Percentiles rank a stretch among this genome's conserved stretches.
Evolutionary conservation across 75 land plant genomes (phyloP).

Genomic region (Ceratopteris richardii): DNA sequence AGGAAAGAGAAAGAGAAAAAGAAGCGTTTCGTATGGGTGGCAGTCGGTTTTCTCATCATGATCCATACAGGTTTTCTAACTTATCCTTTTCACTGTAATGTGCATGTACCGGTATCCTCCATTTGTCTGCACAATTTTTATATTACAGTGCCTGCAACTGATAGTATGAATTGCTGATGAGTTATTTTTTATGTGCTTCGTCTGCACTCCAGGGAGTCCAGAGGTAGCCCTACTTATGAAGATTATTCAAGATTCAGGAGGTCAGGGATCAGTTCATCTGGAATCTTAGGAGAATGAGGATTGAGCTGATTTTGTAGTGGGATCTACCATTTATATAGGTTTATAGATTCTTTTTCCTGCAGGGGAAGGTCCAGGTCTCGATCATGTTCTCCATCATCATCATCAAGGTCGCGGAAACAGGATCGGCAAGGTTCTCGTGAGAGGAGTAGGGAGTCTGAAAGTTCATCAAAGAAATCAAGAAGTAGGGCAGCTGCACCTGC

Average conservation of each 20-base stretch:
- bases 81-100: background rate
- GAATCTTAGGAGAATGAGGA: background rate
- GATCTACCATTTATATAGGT: too few relatives aligned
- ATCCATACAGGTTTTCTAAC: slow-evolving; percentile 75
- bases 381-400: slow-evolving; percentile 70
- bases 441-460: slow-evolving; percentile 4
- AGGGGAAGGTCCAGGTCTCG: slow-evolving; percentile 79
- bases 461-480: slow-evolving; percentile 14
- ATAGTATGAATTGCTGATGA: background rate
- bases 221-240: slow-evolving; percentile 94
- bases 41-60: slow-evolving; percentile 48
- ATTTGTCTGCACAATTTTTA: background rate
- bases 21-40: slow-evolving; percentile 65
- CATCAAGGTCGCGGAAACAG: slow-evolving; percentile 33
- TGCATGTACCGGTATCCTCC: background rate
- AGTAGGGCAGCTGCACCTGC: slow-evolving; percentile 36
- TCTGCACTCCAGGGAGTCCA: slow-evolving; percentile 47
- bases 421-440: slow-evolving; percentile 22
- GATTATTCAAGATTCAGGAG: slow-evolving; percentile 71
- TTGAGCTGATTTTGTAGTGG: too few relatives aligned
- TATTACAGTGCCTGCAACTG: background rate
- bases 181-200: slow-evolving; percentile 6
- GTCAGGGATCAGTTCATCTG: slow-evolving; percentile 17
- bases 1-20: slow-evolving; percentile 88
- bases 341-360: slow-evolving; percentile 4